Conservation (phyloP, 345 rosid species). For the Hevea brasiliensis region DNA sequence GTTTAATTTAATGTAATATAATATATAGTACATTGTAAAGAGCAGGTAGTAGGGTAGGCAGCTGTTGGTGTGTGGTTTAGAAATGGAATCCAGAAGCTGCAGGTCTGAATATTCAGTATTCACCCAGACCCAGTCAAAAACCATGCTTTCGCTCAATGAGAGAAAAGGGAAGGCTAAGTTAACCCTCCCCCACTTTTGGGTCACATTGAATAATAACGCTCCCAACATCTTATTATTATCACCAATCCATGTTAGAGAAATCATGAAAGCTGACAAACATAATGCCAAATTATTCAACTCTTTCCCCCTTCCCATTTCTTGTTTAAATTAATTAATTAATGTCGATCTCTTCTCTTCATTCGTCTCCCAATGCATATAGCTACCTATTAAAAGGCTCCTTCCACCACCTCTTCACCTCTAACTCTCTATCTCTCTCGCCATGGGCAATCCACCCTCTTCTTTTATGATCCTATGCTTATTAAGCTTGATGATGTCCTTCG, state of each 20-base stretch:
- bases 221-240: slow-evolving; percentile 65
- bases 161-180: slow-evolving; percentile 1
- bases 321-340: no score
- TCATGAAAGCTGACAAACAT: slow-evolving; percentile 56
- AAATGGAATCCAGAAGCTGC: no score
- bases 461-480: slow-evolving; percentile 28
- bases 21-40: no score
- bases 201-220: slow-evolving; percentile 51
- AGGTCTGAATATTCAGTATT: no score
- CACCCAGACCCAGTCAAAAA: no score
- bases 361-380: neutral
- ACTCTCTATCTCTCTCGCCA: slow-evolving; percentile 25
- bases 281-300: no score
- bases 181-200: slow-evolving; percentile 50
- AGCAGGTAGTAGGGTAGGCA: no score
- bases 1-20: no score
- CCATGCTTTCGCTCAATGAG: no score
- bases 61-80: no score
- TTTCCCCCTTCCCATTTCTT: no score
- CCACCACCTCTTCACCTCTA: neutral
- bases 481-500: slow-evolving; percentile 36
- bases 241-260: slow-evolving; percentile 50
- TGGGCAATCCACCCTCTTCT: slow-evolving; percentile 36
- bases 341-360: neutral
- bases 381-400: neutral